A percentile compares a stretch with the other conserved stretches of the same genome.
Conservation (phyloP, 768 basidiomycete species). For the Calocybe indica region DNA sequence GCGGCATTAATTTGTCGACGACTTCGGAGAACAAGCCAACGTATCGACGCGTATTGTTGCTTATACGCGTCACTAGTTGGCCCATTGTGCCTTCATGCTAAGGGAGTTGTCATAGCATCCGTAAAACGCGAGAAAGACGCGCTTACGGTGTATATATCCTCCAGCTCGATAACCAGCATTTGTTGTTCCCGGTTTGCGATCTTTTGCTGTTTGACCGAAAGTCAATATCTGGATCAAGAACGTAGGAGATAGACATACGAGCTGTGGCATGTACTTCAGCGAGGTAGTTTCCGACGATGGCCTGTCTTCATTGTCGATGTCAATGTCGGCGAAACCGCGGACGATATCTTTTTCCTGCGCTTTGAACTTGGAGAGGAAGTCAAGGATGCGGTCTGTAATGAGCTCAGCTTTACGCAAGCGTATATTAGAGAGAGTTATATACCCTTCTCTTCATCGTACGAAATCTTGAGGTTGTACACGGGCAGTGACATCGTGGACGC, state of each 20-base stretch:
- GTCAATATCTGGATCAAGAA: slow-evolving; percentile 3
- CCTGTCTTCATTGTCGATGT: slow-evolving; percentile 44
- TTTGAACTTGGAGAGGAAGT: slow-evolving; percentile 68
- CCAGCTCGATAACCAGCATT: slow-evolving; percentile 82
- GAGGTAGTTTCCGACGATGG: slow-evolving; percentile 29
- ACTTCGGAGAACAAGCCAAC: slow-evolving; percentile 84
- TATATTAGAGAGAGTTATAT: background rate
- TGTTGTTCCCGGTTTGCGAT: slow-evolving; percentile 93
- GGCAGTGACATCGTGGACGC: slow-evolving; percentile 57
- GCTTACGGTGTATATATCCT: slow-evolving; percentile 72
- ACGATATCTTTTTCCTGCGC: slow-evolving; percentile 61
- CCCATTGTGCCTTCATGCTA: slow-evolving; percentile 66
- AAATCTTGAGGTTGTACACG: slow-evolving; percentile 50
- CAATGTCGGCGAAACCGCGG: slow-evolving; percentile 63
- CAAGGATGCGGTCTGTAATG: slow-evolving; percentile 54
- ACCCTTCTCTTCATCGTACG: slow-evolving; percentile 75
- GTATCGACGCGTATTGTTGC: slow-evolving; percentile 85
- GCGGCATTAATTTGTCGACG: slow-evolving; percentile 85
- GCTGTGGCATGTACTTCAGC: slow-evolving; percentile 77
- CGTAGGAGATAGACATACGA: slow-evolving; percentile 43
- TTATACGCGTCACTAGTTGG: slow-evolving; percentile 78
- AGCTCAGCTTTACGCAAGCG: slow-evolving; percentile 3
- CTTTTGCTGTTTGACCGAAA: slow-evolving; percentile 53
- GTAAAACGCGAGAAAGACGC: slow-evolving; percentile 13
- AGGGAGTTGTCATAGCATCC: slow-evolving; percentile 5